Evolutionary conservation across 805 yeast species (phyloP), one percentile per base, ranked within the genome.

Genomic region (Saccharomycopsis lassenensis): DNA sequence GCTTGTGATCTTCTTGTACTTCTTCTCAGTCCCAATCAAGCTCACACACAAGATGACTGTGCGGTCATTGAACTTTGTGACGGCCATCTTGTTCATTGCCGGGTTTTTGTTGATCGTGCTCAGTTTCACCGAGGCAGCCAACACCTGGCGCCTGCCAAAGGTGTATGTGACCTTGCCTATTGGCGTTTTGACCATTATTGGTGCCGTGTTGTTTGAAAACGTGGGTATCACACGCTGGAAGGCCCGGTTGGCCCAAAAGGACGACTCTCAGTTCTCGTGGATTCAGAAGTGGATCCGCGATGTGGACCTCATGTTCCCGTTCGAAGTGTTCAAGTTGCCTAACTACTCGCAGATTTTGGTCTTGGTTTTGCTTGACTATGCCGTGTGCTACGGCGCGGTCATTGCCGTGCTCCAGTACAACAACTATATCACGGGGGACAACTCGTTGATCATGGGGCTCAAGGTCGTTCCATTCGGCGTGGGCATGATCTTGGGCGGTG

Each of bases 51-150:
- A n/a, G n/a, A n/a, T n/a, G n/a, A n/a, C n/a, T n/a, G n/a, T n/a
- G n/a, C 31, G 7, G 7, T 31, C 7, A 8, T 33, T 67, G 26
- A 64, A 67, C 36, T 63, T 48, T 42, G 36, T 43, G 12, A 69
- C 64, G 4, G 50, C 58, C 0, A 5, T 49, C 0, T 7, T 57
- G 12, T 58, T 52, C 0, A 69, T 58, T 3, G 70, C 69, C 7
- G 68, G 66, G 0, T 41, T 54, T 3, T 24, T 63, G 2, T 45
- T 67, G 27, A 43, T 65, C 3, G 62, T 65, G 17, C 52, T 61
- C 4, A 72, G 69, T 0, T 50, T 67, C 31, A 64, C 67, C 0
- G 63, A 65, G 43, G 69, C 67, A 16, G 71, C 70, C 17, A 56
- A 54, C 4, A 48, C 50, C 1, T 67, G 72, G 71, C 50, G 51